Evolutionary conservation across 768 basidiomycete species (phyloP).

Genomic region (Suillus lakei): DNA sequence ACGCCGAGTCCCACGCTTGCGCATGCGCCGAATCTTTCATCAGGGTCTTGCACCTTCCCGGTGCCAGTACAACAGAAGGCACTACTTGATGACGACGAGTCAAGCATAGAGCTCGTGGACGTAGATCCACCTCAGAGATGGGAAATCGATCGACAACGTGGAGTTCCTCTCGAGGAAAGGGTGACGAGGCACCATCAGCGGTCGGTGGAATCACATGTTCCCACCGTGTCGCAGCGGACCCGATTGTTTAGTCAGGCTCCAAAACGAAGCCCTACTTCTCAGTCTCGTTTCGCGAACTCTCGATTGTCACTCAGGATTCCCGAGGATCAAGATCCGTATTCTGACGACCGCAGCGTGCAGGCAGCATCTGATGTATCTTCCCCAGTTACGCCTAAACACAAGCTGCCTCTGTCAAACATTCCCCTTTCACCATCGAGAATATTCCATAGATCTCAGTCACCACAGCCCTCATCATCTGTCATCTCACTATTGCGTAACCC

Average conservation of each 20-base stretch:
- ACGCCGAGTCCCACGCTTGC: not conserved
- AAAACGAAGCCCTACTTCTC: slow-evolving; percentile 30
- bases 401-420: slow-evolving; percentile 31
- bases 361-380: slow-evolving; percentile 38
- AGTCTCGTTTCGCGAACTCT: slow-evolving; percentile 38
- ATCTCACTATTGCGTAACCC: slow-evolving; percentile 39
- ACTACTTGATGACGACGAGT: slow-evolving; percentile 52
- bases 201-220: slow-evolving; percentile 32
- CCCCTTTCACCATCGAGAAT: slow-evolving; percentile 36
- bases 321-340: slow-evolving; percentile 36
- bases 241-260: slow-evolving; percentile 33
- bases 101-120: slow-evolving; percentile 58
- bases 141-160: slow-evolving; percentile 50
- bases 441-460: slow-evolving; percentile 37
- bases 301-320: slow-evolving; percentile 39
- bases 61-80: slow-evolving; percentile 12
- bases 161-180: slow-evolving; percentile 47
- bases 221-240: slow-evolving; percentile 31
- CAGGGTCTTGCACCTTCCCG: slow-evolving; percentile 16
- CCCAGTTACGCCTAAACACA: slow-evolving; percentile 37
- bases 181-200: slow-evolving; percentile 40
- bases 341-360: slow-evolving; percentile 32
- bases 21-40: not conserved
- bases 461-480: slow-evolving; percentile 39
- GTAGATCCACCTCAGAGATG: slow-evolving; percentile 46